Evolutionary conservation across 495 filamentous ascomycete species (phyloP), one percentile per base, ranked within the genome.

Genomic region (Penicillium desertorum): DNA sequence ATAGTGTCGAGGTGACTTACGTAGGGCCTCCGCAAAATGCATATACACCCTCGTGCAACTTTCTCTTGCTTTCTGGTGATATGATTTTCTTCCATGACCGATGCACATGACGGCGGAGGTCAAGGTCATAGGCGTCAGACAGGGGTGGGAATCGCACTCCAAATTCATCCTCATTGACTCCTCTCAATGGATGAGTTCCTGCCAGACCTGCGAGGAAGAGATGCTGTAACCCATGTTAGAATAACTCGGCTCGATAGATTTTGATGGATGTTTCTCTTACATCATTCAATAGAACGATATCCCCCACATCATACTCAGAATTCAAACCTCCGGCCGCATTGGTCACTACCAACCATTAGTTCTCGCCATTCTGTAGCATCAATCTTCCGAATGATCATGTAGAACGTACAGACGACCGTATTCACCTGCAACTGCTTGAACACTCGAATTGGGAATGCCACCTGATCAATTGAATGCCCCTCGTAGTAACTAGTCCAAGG

Each of bases 311-410:
- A 69, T 88, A 90, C 7, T 83, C 77, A 12, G 81, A 74, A 65
- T 90, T 89, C 30, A 92, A 76, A 11, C 85, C 87, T 29, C 88
- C 88, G 54, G 88, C 87, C 43, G 88, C 88, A 68, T 92, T 92
- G 14, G 88, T 92, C 54, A 90, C 82, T 86, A 57, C 37, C 23
- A 55, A 12, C 56, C 45, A 55, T 62, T 46, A 66, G 43, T 61
- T 48, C 50, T 45, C 49, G 19, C 19, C 17, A 22, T 59, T 20
- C 37, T 59, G n/a, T 39, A n/a, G 22, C 12, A 19, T 16, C 6
- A 52, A 17, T 17, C 36, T 39, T 17, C 16, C 9, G 6, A 39
- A 17, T 25, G 43, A 53, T n/a, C 22, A 27, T 23, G 45, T 52
- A 58, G 49, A 23, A 71, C 76, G 61, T 61, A 87, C 85, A 78